A percentile compares a stretch with the other conserved stretches of the same genome.
Evolutionary conservation across 1,139 yeast genomes (phyloP).

Genomic region (Blastobotrys proliferans): DNA sequence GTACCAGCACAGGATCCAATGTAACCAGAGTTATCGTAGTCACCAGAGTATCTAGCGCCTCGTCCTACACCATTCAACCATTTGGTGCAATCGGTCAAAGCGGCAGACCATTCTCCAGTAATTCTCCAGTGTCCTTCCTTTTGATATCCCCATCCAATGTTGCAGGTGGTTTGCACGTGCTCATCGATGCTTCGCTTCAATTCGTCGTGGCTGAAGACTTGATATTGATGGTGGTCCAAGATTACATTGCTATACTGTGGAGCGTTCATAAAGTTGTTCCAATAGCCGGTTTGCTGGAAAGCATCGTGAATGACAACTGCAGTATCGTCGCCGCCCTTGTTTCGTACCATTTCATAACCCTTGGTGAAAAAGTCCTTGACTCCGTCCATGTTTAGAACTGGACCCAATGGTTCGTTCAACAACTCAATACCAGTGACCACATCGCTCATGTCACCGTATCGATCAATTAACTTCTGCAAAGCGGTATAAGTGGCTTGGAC

Average conservation of each 20-base stretch:
- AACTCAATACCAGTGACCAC: conserved; percentile 81
- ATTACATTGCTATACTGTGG: conserved; percentile 58
- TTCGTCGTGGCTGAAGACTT: conserved; percentile 69
- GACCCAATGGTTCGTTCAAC: conserved; percentile 86
- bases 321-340: conserved; percentile 46
- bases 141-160: conserved; percentile 49
- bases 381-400: conserved; percentile 53
- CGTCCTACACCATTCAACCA: conserved; percentile 91
- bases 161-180: conserved; percentile 61
- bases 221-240: conserved; percentile 89
- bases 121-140: conserved; percentile 69
- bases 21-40: conserved; percentile 45
- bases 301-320: conserved; percentile 65
- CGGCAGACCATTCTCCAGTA: conserved; percentile 92
- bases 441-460: conserved; percentile 68
- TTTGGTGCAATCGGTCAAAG: conserved; percentile 85
- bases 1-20: conserved; percentile 65
- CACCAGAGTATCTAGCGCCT: conserved; percentile 83
- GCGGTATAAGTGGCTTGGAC: conserved; percentile 51
- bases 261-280: conserved; percentile 51
- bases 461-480: conserved; percentile 42
- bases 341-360: conserved; percentile 54
- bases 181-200: conserved; percentile 53
- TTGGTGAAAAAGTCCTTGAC: conserved; percentile 53
- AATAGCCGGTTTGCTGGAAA: conserved; percentile 57